A percentile compares a stretch with the other conserved stretches of the same genome.
These are phyloP conservation scores for Irineochytrium annulatum DNA, from an alignment of 192 early-diverging fungal genomes.

Conservation along the genomic window DNA sequence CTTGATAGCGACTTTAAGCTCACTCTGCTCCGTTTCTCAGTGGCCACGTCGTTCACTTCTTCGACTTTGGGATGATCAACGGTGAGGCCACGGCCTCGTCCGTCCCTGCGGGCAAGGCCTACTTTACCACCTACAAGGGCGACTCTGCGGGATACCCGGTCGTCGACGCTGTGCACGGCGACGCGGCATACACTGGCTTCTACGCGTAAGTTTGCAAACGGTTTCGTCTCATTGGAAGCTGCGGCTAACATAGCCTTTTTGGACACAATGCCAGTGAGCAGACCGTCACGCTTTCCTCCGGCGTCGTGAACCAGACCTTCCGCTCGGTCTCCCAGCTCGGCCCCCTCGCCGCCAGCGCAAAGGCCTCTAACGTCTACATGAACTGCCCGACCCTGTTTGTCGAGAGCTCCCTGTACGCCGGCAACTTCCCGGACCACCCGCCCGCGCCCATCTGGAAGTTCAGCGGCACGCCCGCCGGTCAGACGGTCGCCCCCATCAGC, in stretches of 20 bases:
- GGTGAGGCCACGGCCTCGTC: not conserved
- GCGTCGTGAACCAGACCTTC: too few relatives aligned
- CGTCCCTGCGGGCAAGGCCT: not conserved
- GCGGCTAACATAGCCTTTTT: too few relatives aligned
- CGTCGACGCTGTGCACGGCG: not conserved
- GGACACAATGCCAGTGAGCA: too few relatives aligned
- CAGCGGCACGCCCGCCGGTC: not conserved
- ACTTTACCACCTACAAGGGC: not conserved
- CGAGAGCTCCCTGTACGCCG: not conserved
- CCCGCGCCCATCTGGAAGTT: too few relatives aligned
- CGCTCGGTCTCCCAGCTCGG: too few relatives aligned
- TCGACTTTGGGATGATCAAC: not conserved
- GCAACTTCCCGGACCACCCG: not conserved
- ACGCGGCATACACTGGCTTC: not conserved
- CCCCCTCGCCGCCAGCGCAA: not conserved
- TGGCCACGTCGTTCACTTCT: not conserved
- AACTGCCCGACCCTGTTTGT: not conserved
- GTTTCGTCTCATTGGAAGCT: too few relatives aligned
- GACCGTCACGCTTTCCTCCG: too few relatives aligned
- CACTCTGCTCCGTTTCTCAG: not conserved
- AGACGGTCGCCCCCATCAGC: not conserved
- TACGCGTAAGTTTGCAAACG: not conserved
- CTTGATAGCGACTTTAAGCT: not conserved
- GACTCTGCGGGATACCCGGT: not conserved
- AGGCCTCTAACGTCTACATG: not conserved